Evolutionary conservation across 164 flowering plant genomes (phyloP), one percentile per base, ranked within the genome.

Genomic region (Vitis rotundifolia): DNA sequence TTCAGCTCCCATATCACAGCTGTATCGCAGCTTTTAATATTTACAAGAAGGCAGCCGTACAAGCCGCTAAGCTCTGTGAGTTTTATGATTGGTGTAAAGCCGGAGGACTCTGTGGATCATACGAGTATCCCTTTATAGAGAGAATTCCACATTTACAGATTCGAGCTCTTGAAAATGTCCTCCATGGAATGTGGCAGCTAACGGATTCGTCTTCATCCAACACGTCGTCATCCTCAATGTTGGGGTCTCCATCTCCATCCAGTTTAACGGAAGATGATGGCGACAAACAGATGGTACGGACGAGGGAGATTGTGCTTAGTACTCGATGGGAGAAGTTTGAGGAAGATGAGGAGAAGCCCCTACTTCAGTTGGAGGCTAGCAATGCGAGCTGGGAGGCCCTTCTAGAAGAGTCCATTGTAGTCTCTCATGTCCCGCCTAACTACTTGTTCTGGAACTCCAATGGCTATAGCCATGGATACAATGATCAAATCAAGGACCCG

Each of bases 51-150:
- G 92, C 88, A 1, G 88, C 90, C 0, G 1, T 62, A 0, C 94
- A 89, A 69, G 84, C 83, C 1, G 68, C 51, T 26, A 73, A 75
- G 63, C 81, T 90, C 11, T 51, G 61, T 3, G 82, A 78, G 60
- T 85, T 88, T 62, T 87, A 84, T 22, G 83, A 80, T 7, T 79
- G 84, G 78, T 85, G 87, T 64, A 84, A 77, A 69, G 51, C 2
- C 0, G 73, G 75, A 71, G 81, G 82, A 2, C 47, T 83, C 0
- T 88, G 88, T 67, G 91, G 89, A 8, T 31, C 74, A 0, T 86
- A 86, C 15, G 94, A 88, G 72, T 89, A 81, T 63, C 94, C 91
- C 0, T 78, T 77, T 5, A 59, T 88, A 13, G 88, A 90, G n/a
- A 54, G 63, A 51, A 84, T 86, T 49, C 91, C 92, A 1, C 65